phyloP scores from a whole-genome alignment of 176 grass and related monocot species.

The Ampelocalamus luodianensis region DNA sequence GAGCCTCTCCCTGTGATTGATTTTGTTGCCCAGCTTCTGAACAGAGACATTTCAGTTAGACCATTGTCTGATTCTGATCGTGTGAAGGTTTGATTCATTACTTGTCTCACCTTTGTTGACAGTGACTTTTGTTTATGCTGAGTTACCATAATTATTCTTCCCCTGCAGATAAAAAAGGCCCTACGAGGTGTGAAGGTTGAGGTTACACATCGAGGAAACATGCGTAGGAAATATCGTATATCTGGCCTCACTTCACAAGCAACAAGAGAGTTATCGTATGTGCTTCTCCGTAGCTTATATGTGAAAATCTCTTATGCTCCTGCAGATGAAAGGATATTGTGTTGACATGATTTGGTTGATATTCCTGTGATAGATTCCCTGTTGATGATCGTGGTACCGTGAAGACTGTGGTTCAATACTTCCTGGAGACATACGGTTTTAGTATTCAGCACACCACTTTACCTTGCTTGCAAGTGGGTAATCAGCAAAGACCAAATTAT shows the following conservation, averaged over 20 bases:
- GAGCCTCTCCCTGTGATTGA: slow-evolving; percentile 87
- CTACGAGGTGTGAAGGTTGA: slow-evolving; percentile 90
- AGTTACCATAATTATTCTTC: slow-evolving; percentile 28
- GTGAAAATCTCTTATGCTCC: not conserved
- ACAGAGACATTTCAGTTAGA: slow-evolving; percentile 84
- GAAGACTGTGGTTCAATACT: slow-evolving; percentile 95
- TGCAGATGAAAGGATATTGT: not conserved
- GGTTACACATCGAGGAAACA: slow-evolving; percentile 91
- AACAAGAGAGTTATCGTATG: slow-evolving; percentile 87
- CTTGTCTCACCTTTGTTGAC: not conserved
- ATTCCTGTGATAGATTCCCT: slow-evolving; percentile 60
- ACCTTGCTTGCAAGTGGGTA: slow-evolving; percentile 94
- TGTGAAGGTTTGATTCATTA: slow-evolving; percentile 68
- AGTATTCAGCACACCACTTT: slow-evolving; percentile 88
- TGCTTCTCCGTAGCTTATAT: slow-evolving; percentile 22
- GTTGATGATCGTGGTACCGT: slow-evolving; percentile 88
- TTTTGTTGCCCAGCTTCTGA: slow-evolving; percentile 90
- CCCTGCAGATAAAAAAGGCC: slow-evolving; percentile 79
- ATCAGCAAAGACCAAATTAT: slow-evolving; percentile 94
- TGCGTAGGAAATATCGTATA: slow-evolving; percentile 94
- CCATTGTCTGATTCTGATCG: slow-evolving; percentile 90
- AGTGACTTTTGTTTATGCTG: not conserved
- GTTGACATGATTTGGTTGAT: slow-evolving; percentile 24
- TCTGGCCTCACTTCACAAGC: slow-evolving; percentile 91
- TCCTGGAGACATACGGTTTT: slow-evolving; percentile 87